These are phyloP conservation scores for Vaccinium myrtillus DNA, from an alignment of 148 eudicot species.

Conservation along the genomic window DNA sequence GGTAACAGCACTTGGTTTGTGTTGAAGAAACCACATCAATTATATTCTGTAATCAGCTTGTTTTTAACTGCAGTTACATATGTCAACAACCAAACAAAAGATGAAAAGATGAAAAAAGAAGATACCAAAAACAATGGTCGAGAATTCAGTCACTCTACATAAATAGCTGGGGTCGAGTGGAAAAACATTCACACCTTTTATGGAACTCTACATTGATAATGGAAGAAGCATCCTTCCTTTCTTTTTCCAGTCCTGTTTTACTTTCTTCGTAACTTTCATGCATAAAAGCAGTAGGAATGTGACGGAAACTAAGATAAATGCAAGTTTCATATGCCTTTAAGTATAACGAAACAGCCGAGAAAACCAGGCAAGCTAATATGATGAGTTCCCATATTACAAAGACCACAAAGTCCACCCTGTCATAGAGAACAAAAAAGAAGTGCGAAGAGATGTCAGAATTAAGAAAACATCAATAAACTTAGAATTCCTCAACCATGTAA, in stretches of 20 bases:
- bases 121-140: conserved; percentile 23
- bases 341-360: conserved; percentile 82
- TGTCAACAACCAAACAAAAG: conserved; percentile 14
- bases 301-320: conserved; percentile 60
- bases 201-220: conserved; percentile 60
- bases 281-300: conserved; percentile 65
- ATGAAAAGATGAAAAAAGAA: neutral
- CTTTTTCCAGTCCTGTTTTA: conserved; percentile 83
- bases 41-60: conserved; percentile 23
- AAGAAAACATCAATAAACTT: neutral
- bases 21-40: conserved; percentile 10
- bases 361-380: conserved; percentile 83
- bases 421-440: conserved; percentile 21
- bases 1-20: neutral
- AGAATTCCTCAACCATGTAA: neutral
- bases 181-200: neutral
- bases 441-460: conserved; percentile 14
- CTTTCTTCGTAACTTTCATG: conserved; percentile 91
- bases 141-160: conserved; percentile 19
- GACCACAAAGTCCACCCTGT: conserved; percentile 93
- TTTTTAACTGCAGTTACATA: conserved; percentile 21
- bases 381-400: conserved; percentile 96
- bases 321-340: conserved; percentile 79
- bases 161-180: neutral
- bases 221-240: conserved; percentile 99